Evolutionary conservation across 495 filamentous ascomycete species (phyloP).

Genomic region (Pseudotulostoma volvatum): DNA sequence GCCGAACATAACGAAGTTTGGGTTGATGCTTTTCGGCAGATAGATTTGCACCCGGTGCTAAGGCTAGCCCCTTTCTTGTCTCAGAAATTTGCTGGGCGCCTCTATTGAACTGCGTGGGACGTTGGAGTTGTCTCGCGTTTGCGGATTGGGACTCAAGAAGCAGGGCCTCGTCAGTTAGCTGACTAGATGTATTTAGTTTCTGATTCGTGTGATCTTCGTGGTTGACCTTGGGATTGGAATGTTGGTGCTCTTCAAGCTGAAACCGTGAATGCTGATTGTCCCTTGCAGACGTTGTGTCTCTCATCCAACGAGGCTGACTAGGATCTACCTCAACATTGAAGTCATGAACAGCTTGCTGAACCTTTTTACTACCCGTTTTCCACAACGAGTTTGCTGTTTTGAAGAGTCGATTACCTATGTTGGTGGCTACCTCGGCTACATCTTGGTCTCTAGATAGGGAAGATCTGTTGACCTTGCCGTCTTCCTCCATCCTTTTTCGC

Average conservation of each 20-base stretch:
- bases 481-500: constrained; percentile 26
- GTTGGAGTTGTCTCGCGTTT: constrained; percentile 12
- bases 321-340: constrained; percentile 71
- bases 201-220: neutral
- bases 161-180: constrained; percentile 73
- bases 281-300: constrained; percentile 37
- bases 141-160: constrained; percentile 52
- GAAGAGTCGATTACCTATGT: constrained; percentile 62
- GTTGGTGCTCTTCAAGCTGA: constrained; percentile 8
- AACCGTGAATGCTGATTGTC: constrained; percentile 12
- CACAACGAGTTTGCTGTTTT: constrained; percentile 90
- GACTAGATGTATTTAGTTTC: constrained; percentile 7
- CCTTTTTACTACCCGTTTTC: constrained; percentile 84
- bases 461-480: constrained; percentile 13
- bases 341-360: constrained; percentile 88
- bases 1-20: neutral
- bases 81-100: neutral
- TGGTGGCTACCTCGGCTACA: constrained; percentile 44
- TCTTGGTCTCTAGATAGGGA: constrained; percentile 28
- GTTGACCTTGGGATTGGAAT: constrained; percentile 1
- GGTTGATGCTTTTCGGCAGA: neutral
- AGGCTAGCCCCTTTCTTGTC: too few relatives aligned
- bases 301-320: constrained; percentile 90
- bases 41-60: too few relatives aligned
- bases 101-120: constrained; percentile 13